phyloP scores from a whole-genome alignment of 139 green algal genomes.

The Gonium pectorale region DNA sequence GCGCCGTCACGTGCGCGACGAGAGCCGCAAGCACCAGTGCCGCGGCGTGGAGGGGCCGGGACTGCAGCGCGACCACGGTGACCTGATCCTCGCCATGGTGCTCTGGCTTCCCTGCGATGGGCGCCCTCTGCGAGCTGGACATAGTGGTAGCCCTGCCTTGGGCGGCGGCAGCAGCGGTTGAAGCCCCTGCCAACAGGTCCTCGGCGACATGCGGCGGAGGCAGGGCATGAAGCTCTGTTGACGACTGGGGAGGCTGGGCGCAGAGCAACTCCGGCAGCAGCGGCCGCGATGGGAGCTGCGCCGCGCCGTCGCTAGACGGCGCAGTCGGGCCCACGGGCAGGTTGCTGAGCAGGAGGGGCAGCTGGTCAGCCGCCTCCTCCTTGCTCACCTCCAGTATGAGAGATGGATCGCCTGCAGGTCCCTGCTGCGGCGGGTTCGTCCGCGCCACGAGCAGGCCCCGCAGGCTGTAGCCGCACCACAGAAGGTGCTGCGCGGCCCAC shows the following conservation, averaged over 20 bases:
- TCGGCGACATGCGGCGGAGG: background rate
- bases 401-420: background rate
- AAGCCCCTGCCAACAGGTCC: background rate
- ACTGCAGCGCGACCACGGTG: constrained; percentile 36
- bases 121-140: too few species aligned
- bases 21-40: constrained; percentile 18
- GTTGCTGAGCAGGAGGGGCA: constrained; percentile 10
- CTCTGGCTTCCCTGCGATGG: too few species aligned
- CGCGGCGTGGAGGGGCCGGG: background rate
- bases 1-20: background rate
- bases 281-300: too few species aligned
- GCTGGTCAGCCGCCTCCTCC: constrained; percentile 31
- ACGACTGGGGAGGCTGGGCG: background rate
- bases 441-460: constrained; percentile 29
- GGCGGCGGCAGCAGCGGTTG: background rate
- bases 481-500: constrained; percentile 33
- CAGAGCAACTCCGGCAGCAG: background rate
- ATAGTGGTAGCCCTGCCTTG: background rate
- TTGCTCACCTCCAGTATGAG: constrained; percentile 36
- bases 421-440: background rate
- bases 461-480: constrained; percentile 43
- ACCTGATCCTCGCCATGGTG: constrained; percentile 39
- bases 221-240: background rate
- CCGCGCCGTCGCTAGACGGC: too few species aligned
- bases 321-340: too few species aligned